Conservation (phyloP, 306 rosid genomes). For the Abrus precatorius region DNA sequence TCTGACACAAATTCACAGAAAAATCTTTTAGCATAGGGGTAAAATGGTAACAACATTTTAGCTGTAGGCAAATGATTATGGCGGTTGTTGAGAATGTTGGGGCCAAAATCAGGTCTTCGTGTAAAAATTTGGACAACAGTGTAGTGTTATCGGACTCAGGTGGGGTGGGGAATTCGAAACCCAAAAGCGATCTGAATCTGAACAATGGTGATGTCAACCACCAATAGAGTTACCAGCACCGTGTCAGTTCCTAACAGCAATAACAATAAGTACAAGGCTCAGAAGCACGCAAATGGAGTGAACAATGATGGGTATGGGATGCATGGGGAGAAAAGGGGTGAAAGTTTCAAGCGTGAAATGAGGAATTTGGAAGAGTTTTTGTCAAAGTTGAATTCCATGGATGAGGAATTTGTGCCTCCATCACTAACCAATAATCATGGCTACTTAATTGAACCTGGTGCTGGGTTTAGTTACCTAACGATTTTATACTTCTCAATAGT, state of each 20-base stretch:
- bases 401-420: conserved; percentile 95
- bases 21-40: conserved; percentile 44
- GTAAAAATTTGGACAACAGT: conserved; percentile 67
- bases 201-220: conserved; percentile 54
- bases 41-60: conserved; percentile 41
- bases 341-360: conserved; percentile 77
- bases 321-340: conserved; percentile 62
- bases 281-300: conserved; percentile 65
- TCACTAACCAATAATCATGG: conserved; percentile 69
- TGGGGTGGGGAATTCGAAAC: conserved; percentile 73
- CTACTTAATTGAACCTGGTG: conserved; percentile 56
- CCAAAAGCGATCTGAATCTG: conserved; percentile 65
- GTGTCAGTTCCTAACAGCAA: conserved; percentile 58
- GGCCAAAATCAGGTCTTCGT: conserved; percentile 55
- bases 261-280: conserved; percentile 60
- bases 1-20: conserved; percentile 37
- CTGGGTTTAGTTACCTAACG: conserved; percentile 74
- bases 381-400: conserved; percentile 97
- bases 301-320: conserved; percentile 61
- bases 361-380: conserved; percentile 95
- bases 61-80: conserved; percentile 60
- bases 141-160: conserved; percentile 65
- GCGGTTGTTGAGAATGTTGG: conserved; percentile 94
- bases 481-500: conserved; percentile 52
- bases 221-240: conserved; percentile 49